These are phyloP conservation scores for Trichoderma koningiopsis DNA, from an alignment of 2,329 filamentous ascomycete species.

Conservation along the genomic window DNA sequence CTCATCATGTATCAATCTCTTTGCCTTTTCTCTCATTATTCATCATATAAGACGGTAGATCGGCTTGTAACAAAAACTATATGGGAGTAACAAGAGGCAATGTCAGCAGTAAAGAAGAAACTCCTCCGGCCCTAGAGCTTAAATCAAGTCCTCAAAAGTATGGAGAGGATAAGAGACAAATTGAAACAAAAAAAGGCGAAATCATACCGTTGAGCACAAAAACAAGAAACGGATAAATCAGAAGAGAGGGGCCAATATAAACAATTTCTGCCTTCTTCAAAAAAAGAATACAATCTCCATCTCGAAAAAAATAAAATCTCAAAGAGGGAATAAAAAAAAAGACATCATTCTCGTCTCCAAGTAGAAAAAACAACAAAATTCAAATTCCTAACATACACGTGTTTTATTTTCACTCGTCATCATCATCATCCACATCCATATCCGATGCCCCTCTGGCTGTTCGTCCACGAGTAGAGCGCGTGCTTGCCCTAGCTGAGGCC, in stretches of 20 bases:
- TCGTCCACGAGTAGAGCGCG: slow-evolving; percentile 33
- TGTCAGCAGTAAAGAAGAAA: background rate
- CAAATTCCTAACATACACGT: slow-evolving; percentile 19
- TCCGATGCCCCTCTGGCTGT: slow-evolving; percentile 35
- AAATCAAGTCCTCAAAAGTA: background rate
- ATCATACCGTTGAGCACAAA: background rate
- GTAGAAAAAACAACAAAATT: background rate
- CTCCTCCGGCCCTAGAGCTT: background rate
- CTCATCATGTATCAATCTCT: background rate
- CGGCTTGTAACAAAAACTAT: background rate
- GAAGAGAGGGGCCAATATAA: background rate
- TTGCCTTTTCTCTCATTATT: background rate
- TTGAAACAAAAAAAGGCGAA: background rate
- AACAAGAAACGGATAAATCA: background rate
- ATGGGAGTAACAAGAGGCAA: background rate
- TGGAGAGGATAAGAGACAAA: background rate
- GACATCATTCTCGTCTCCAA: slow-evolving; percentile 13
- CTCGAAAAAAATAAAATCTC: background rate
- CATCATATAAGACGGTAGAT: background rate
- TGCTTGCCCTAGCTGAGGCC: slow-evolving; percentile 30
- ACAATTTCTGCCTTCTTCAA: slow-evolving; percentile 4
- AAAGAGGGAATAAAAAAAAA: background rate
- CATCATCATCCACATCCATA: slow-evolving; percentile 43
- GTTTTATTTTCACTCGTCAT: slow-evolving; percentile 25
- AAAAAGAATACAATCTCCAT: background rate